Evolutionary conservation across 441 rosid species (phyloP).

Genomic region (Cnidoscolus chayamansa): DNA sequence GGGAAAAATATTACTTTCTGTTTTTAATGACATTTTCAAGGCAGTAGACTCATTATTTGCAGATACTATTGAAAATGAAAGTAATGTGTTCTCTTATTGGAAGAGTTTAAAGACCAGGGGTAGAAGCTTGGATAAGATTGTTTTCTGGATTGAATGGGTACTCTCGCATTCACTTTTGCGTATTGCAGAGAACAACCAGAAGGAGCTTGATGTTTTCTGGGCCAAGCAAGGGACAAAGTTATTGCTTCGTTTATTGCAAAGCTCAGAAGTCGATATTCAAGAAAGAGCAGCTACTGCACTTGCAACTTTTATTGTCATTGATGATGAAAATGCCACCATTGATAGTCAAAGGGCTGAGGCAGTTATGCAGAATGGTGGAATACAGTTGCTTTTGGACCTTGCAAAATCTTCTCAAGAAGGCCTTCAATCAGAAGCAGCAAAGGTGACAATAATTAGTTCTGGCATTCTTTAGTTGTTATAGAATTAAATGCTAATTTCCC

Average conservation of each 20-base stretch:
- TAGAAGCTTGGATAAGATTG: slow-evolving; percentile 49
- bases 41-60: slow-evolving; percentile 62
- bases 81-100: slow-evolving; percentile 51
- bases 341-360: slow-evolving; percentile 90
- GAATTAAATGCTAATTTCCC: not conserved
- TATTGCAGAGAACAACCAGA: slow-evolving; percentile 76
- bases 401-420: slow-evolving; percentile 92
- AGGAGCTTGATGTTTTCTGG: slow-evolving; percentile 79
- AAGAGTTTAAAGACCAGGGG: slow-evolving; percentile 43
- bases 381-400: slow-evolving; percentile 70
- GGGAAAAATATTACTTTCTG: slow-evolving; percentile 64
- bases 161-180: slow-evolving; percentile 76
- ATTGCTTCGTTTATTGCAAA: slow-evolving; percentile 78
- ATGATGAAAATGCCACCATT: slow-evolving; percentile 91
- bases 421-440: slow-evolving; percentile 92
- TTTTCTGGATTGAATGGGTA: slow-evolving; percentile 83
- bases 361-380: slow-evolving; percentile 83
- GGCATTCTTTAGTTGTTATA: slow-evolving; percentile 12
- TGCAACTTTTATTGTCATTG: slow-evolving; percentile 44
- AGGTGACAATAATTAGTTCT: slow-evolving; percentile 43
- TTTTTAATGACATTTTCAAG: slow-evolving; percentile 57
- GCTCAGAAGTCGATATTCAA: slow-evolving; percentile 86
- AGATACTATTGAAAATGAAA: slow-evolving; percentile 46
- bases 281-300: slow-evolving; percentile 89
- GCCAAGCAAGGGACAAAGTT: slow-evolving; percentile 80